Conservation (phyloP, 2,329 filamentous ascomycete species). For the Hortaea werneckii region DNA sequence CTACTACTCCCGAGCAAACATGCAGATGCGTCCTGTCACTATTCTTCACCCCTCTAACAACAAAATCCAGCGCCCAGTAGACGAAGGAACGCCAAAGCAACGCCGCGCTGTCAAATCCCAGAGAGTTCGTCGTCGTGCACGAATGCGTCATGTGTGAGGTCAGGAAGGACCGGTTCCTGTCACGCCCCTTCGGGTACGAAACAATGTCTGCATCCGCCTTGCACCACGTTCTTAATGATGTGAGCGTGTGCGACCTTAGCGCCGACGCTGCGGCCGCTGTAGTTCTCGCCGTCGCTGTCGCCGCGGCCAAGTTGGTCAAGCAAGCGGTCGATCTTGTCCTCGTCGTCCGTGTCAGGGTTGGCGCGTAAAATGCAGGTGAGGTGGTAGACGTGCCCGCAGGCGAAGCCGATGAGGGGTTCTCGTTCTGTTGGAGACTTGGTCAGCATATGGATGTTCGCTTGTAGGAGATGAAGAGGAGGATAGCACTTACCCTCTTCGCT, state of each 20-base stretch:
- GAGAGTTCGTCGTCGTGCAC: too few relatives aligned
- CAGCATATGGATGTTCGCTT: too few relatives aligned
- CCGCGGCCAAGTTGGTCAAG: constrained; percentile 33
- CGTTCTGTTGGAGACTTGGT: constrained; percentile 42
- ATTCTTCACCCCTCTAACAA: too few relatives aligned
- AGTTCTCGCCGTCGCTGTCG: constrained; percentile 28
- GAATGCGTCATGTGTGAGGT: too few relatives aligned
- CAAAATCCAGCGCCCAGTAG: too few relatives aligned
- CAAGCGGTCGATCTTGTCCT: constrained; percentile 11
- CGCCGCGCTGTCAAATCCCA: too few relatives aligned
- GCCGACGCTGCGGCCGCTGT: constrained; percentile 54
- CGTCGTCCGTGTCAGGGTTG: constrained; percentile 29
- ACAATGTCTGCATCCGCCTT: constrained; percentile 18
- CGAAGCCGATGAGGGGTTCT: constrained; percentile 69
- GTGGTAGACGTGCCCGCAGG: constrained; percentile 75
- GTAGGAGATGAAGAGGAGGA: too few relatives aligned
- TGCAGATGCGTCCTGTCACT: too few relatives aligned
- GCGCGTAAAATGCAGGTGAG: constrained; percentile 57
- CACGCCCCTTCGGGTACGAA: constrained; percentile 8
- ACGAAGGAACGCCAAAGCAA: too few relatives aligned
- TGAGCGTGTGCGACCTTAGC: constrained; percentile 82
- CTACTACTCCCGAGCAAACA: too few relatives aligned
- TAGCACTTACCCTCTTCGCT: constrained; percentile 28
- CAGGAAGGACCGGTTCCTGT: too few relatives aligned
- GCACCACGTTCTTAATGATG: constrained; percentile 59